Evolutionary conservation across 1,139 yeast genomes (phyloP).

Genomic region (Geotrichum restrictum): DNA sequence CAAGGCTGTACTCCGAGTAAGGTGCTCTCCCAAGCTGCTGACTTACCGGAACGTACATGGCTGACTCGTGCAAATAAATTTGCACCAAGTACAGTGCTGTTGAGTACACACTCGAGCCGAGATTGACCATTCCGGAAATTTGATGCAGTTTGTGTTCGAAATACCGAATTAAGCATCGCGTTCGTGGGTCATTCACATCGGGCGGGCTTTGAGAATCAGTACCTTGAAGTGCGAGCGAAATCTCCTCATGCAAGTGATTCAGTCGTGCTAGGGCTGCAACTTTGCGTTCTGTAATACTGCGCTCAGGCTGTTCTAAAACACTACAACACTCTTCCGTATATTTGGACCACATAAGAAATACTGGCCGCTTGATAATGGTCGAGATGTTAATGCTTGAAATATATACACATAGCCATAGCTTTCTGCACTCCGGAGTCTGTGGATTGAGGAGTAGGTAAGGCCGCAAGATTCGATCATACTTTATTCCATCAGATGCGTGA

Average conservation of each 20-base stretch:
- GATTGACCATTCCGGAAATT: neutral
- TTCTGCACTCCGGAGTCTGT: constrained; percentile 38
- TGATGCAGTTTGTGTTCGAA: constrained; percentile 28
- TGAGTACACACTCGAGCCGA: constrained; percentile 4
- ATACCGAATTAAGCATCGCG: constrained; percentile 27
- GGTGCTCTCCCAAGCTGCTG: constrained; percentile 37
- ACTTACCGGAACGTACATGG: constrained; percentile 38
- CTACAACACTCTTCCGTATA: constrained; percentile 62
- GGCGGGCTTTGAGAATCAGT: constrained; percentile 31
- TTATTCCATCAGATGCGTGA: constrained; percentile 26
- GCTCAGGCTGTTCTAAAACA: constrained; percentile 42
- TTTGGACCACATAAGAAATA: constrained; percentile 43
- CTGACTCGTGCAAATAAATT: constrained; percentile 68
- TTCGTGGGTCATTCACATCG: constrained; percentile 29
- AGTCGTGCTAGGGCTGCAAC: constrained; percentile 60
- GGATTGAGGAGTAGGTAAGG: constrained; percentile 40
- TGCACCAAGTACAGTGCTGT: constrained; percentile 52
- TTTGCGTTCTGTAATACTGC: constrained; percentile 30
- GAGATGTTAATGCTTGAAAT: constrained; percentile 35
- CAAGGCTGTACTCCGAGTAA: constrained; percentile 38
- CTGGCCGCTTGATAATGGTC: constrained; percentile 34
- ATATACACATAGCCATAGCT: constrained; percentile 35
- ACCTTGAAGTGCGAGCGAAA: constrained; percentile 36
- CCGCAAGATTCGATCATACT: constrained; percentile 37
- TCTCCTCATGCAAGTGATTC: constrained; percentile 58